These are phyloP conservation scores for Alternaria gaisen DNA, from an alignment of 2,329 filamentous ascomycete genomes.

Conservation along the genomic window DNA sequence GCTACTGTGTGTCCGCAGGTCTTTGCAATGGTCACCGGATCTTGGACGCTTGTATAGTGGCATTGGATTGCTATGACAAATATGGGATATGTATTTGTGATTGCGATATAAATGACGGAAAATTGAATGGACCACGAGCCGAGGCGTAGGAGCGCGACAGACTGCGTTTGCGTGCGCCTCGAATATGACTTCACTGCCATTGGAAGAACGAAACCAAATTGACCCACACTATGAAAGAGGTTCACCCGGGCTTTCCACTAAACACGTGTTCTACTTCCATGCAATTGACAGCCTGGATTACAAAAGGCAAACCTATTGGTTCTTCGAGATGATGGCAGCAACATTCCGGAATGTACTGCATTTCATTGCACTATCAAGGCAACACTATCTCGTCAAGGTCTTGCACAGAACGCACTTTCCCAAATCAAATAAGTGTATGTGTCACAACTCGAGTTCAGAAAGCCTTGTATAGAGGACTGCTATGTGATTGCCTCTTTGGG, in stretches of 20 bases:
- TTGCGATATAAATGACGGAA: background rate
- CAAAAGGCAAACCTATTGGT: background rate
- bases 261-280: background rate
- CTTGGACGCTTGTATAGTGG: background rate
- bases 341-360: background rate
- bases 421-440: background rate
- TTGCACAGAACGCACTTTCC: background rate
- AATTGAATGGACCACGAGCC: background rate
- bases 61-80: background rate
- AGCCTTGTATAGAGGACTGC: background rate
- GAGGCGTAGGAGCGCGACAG: slow-evolving; percentile 1
- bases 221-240: slow-evolving; percentile 1
- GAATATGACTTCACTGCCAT: slow-evolving; percentile 1
- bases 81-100: background rate
- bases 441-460: background rate
- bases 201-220: background rate
- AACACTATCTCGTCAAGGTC: background rate
- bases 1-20: background rate
- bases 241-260: background rate
- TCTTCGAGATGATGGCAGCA: background rate
- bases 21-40: background rate
- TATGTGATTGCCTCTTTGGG: background rate
- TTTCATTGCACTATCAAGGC: background rate
- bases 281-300: background rate
- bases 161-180: slow-evolving; percentile 1